Evolutionary conservation across 345 rosid species (phyloP).

Genomic region (Aquilaria sinensis): DNA sequence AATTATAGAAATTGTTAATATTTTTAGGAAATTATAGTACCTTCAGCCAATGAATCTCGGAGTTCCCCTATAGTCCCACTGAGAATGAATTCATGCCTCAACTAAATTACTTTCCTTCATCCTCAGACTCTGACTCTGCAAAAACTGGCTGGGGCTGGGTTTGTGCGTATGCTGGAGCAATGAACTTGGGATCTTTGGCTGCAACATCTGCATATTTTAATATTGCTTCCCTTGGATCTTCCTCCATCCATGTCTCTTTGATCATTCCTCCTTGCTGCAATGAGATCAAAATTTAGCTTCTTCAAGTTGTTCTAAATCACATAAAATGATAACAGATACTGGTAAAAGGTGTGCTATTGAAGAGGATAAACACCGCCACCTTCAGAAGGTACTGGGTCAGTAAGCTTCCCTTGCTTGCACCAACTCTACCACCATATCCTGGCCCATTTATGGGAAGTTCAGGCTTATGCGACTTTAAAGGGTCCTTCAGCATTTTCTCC

Average conservation of each 20-base stretch:
- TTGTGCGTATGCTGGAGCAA: slow-evolving; percentile 93
- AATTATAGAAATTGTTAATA: not conserved
- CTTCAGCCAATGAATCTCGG: not conserved
- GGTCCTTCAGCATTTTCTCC: slow-evolving; percentile 90
- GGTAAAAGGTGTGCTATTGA: not conserved
- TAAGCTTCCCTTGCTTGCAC: slow-evolving; percentile 79
- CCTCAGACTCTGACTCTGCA: slow-evolving; percentile 79
- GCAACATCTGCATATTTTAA: slow-evolving; percentile 91
- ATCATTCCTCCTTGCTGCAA: slow-evolving; percentile 99
- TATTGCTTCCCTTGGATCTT: slow-evolving; percentile 98
- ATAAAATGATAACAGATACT: not conserved
- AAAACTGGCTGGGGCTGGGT: slow-evolving; percentile 90
- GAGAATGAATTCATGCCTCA: not conserved
- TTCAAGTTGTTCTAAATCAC: not conserved
- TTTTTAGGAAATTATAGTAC: not conserved
- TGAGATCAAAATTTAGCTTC: slow-evolving; percentile 8
- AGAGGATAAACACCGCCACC: slow-evolving; percentile 30
- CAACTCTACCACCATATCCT: slow-evolving; percentile 94
- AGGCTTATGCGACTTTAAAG: slow-evolving; percentile 85
- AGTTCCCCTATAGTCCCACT: not conserved
- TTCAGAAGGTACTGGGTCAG: slow-evolving; percentile 94
- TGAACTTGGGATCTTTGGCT: slow-evolving; percentile 81
- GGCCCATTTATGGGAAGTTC: slow-evolving; percentile 93
- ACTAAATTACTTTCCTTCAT: slow-evolving; percentile 50
- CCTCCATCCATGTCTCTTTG: slow-evolving; percentile 99